Base-by-base conservation (phyloP, 306 rosid genomes). In the Begonia peltatifolia region DNA sequence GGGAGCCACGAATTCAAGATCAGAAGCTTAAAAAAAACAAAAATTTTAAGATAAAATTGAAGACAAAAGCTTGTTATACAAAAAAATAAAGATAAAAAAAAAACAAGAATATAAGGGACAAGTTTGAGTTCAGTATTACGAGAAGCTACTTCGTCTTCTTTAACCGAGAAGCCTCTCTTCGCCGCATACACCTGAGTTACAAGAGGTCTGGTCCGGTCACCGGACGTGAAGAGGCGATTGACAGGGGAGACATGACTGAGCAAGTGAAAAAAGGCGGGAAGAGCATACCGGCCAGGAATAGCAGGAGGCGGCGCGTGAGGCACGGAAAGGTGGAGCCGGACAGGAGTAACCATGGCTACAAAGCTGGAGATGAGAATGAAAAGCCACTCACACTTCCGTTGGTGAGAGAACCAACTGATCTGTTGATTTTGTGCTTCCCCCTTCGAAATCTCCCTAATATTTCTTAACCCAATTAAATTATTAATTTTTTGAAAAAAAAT, bases 1-100 rank as follows among this genome's bases (percentile, higher is more conserved):
- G 6, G 97, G 97, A 17, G 75, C 70, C 64, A 68, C 84, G 62
- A 83, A 90, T 57, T 71, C 77, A 55, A 90, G 62, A 69, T 85
- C 86, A 38, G 52, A 68, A 67, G 84, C 94, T 89, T 62, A 59
- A 25, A n/a, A 20, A 54, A 10, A 6, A 12, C 36, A 47, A 11
- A 61, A 54, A 43, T 4, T 23, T 42, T 20, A 41, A 16, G 53
- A 41, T 23, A 16, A 64, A 36, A n/a, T 25, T 13, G 23, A 5
- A 6, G 38, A n/a, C 47, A 15, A 14, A 47, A 41, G 9, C 30
- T 20, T 44, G 10, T 12, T 11, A 14, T 9, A 43, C 12, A 14
- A n/a, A 42, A 42, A 3, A 38, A 60, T 11, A 50, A 41, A 9
- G 8, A 11, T 15, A 11, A 6, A 13, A 3, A 3, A 14, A 42